Evolutionary conservation across 2,329 filamentous ascomycete species (phyloP).

Genomic region (Juglanconis juglandina): DNA sequence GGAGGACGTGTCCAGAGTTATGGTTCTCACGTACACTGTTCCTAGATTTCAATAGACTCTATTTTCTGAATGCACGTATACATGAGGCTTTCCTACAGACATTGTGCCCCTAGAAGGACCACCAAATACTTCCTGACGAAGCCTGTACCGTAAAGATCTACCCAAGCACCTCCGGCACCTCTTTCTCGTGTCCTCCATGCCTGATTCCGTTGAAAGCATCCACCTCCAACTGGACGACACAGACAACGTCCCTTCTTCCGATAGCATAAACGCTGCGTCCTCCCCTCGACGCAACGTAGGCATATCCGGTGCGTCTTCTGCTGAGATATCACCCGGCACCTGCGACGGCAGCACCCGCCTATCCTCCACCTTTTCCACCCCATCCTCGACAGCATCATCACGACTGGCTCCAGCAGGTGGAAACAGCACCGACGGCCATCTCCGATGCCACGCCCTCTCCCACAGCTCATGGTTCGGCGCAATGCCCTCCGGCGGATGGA

Average conservation of each 20-base stretch:
- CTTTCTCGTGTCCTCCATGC: background rate
- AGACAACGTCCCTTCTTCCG: background rate
- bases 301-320: background rate
- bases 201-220: background rate
- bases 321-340: background rate
- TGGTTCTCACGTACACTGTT: too few relatives aligned
- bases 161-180: background rate
- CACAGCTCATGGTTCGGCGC: constrained; percentile 9
- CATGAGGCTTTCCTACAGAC: too few relatives aligned
- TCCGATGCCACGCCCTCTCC: constrained; percentile 13
- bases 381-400: background rate
- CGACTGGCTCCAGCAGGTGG: background rate
- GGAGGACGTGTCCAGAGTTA: too few relatives aligned
- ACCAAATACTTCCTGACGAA: too few relatives aligned
- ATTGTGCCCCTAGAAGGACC: too few relatives aligned
- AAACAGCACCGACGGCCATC: constrained; percentile 2
- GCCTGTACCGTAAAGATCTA: too few relatives aligned
- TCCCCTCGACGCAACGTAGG: background rate
- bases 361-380: background rate
- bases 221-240: background rate
- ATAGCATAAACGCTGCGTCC: background rate
- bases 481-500: constrained; percentile 4
- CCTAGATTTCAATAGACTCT: too few relatives aligned
- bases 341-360: background rate
- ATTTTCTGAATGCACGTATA: too few relatives aligned